Evolutionary conservation across 176 grass and related monocot genomes (phyloP).

Genomic region (Ampelocalamus luodianensis): DNA sequence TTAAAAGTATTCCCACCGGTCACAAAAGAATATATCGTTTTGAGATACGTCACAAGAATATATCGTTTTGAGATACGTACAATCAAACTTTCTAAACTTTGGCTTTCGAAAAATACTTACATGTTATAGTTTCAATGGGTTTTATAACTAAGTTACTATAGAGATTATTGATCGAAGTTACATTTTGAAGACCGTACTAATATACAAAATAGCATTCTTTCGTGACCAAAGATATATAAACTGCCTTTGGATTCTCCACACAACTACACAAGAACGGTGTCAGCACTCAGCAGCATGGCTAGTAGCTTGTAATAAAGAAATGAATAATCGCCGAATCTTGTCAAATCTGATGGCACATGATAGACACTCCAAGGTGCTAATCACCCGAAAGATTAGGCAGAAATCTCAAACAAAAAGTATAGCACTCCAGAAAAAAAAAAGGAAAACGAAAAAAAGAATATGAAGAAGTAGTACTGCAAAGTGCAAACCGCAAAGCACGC

Average conservation of each 20-base stretch:
- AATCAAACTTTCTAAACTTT: too few species aligned
- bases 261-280: background rate
- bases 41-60: too few species aligned
- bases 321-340: background rate
- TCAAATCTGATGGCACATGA: background rate
- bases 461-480: background rate
- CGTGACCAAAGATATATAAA: background rate
- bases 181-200: too few species aligned
- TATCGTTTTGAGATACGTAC: too few species aligned
- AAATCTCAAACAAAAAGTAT: background rate
- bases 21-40: too few species aligned
- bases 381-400: background rate
- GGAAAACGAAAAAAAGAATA: background rate
- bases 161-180: too few species aligned
- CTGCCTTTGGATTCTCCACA: background rate
- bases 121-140: too few species aligned
- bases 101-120: too few species aligned
- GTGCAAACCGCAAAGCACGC: background rate
- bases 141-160: too few species aligned
- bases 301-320: background rate
- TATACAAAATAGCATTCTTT: too few species aligned
- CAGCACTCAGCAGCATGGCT: background rate
- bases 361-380: background rate
- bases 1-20: background rate
- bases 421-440: too few species aligned